Evolutionary conservation across 139 green algal species (phyloP), one percentile per base, ranked within the genome.

Genomic region (Closterium sp.): DNA sequence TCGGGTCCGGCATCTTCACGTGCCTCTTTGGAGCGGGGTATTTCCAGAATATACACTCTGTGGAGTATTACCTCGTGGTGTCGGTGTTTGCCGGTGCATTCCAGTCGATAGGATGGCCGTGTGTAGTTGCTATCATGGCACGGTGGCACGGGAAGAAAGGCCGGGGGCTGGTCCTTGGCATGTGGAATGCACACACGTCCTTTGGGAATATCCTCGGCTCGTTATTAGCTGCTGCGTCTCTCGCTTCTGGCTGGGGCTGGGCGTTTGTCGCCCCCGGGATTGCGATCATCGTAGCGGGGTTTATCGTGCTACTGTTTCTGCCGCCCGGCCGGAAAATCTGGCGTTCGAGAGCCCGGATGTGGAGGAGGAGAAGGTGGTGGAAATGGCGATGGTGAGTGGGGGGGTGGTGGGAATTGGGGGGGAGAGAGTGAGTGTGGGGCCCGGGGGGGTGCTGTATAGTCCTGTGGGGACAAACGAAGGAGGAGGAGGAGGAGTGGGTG

Each of bases 161-260:
- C 93, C 95, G 97, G 8, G 97, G 97, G 2, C 93, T 98, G 0
- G 95, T 98, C 88, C 98, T 99, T 96, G 97, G 97, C 84, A 93
- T 98, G 32, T 99, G 97, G 97, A 99, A 99, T 89, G 95, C 97
- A 2, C 97, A 99, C 96, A 98, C 97, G 4, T 97, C 94, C 43
- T 88, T 99, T 10, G 97, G 97, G 87, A 99, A 99, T 95, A 99
- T 98, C 89, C 83, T 97, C 9, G 97, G 97, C 34, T 96, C 96
- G 33, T 91, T 98, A 0, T 89, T 98, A 1, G 95, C 97, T 4
- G 96, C 97, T 28, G 94, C 84, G 1, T 92, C 95, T 85, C 43
- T 95, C 33, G 69, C 89, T 34, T 96, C 94, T 87, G 97, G 97
- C 90, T 99, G 97, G 97, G 97, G 97, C 34, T 98, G 96, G 93